Evolutionary conservation across 306 rosid species (phyloP).

Genomic region (Comarum palustre): DNA sequence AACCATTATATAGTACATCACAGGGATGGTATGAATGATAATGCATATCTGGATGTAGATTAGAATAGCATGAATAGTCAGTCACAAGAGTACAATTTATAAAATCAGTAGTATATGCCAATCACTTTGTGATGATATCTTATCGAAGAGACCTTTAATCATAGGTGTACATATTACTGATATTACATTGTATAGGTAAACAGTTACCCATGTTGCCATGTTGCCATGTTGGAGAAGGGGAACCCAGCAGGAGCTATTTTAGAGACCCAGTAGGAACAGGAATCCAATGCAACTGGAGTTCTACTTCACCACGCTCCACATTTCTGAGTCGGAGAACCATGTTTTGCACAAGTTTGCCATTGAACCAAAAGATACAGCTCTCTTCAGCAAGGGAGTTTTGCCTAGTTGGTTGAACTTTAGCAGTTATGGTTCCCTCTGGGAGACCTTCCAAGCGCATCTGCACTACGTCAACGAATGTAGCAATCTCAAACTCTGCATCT

Average conservation of each 20-base stretch:
- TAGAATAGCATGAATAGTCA: background rate
- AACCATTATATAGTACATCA: background rate
- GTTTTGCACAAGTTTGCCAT: no score
- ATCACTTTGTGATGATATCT: no score
- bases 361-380: constrained; percentile 40
- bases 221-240: no score
- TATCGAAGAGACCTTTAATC: no score
- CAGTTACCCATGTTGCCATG: no score
- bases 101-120: no score
- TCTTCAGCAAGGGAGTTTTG: constrained; percentile 71
- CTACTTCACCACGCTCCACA: no score
- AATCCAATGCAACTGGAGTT: no score
- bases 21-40: background rate
- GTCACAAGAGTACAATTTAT: background rate
- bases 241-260: constrained; percentile 18
- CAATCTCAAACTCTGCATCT: no score
- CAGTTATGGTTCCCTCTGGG: constrained; percentile 46
- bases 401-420: constrained; percentile 48
- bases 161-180: no score
- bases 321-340: no score
- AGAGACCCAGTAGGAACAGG: constrained; percentile 25
- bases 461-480: constrained; percentile 41
- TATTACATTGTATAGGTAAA: no score
- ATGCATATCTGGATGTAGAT: background rate
- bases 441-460: constrained; percentile 39